Evolutionary conservation across 139 green algal genomes (phyloP).

Genomic region (Pleodorina starrii): DNA sequence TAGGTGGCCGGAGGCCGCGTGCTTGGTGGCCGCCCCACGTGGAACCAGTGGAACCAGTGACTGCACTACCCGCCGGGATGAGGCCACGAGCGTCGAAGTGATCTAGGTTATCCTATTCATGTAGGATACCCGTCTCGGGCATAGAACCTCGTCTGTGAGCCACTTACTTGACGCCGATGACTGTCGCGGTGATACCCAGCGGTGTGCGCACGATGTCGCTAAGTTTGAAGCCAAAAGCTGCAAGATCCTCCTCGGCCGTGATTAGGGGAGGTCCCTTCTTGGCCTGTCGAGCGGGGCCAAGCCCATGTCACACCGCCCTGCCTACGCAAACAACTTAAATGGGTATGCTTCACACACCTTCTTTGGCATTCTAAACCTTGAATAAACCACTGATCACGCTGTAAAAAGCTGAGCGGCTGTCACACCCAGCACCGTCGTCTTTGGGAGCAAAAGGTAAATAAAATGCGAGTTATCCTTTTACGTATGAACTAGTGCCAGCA

Average conservation of each 20-base stretch:
- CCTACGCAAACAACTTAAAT: background rate
- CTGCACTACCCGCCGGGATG: too few species aligned
- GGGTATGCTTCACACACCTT: background rate
- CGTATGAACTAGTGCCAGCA: too few species aligned
- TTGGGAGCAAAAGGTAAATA: too few species aligned
- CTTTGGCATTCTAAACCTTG: background rate
- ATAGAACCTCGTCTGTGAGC: background rate
- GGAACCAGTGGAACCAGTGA: too few species aligned
- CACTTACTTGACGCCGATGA: constrained; percentile 70
- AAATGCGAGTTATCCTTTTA: too few species aligned
- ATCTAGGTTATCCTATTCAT: too few species aligned
- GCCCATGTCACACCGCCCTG: background rate
- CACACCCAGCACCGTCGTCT: too few species aligned
- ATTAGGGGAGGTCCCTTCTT: constrained; percentile 65
- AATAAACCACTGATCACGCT: too few species aligned
- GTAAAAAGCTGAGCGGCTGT: too few species aligned
- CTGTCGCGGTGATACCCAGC: constrained; percentile 64
- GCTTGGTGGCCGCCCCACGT: too few species aligned
- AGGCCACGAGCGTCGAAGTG: too few species aligned
- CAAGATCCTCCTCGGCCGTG: constrained; percentile 53
- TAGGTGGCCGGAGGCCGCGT: too few species aligned
- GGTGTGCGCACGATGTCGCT: constrained; percentile 69
- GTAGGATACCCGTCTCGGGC: background rate
- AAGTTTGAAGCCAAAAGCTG: constrained; percentile 64
- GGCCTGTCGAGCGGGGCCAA: constrained; percentile 25